phyloP scores from a whole-genome alignment of 305 asterid genomes.

The Fraxinus ornus region DNA sequence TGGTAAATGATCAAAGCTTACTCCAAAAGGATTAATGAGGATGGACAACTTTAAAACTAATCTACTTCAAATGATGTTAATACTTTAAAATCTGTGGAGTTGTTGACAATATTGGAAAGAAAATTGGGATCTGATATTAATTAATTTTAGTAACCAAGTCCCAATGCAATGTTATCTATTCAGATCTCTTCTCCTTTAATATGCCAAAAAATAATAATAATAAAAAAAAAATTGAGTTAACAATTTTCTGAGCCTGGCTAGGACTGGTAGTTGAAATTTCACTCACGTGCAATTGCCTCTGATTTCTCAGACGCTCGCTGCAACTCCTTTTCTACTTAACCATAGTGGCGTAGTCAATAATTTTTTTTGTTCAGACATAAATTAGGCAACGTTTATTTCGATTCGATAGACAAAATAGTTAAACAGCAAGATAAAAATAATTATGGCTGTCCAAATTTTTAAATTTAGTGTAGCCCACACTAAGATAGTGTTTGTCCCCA shows the following conservation, averaged over 20 bases:
- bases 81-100: too few species aligned
- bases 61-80: too few species aligned
- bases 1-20: neutral
- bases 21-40: neutral
- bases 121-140: too few species aligned
- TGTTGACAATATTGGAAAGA: too few species aligned
- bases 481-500: too few species aligned
- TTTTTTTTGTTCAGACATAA: neutral
- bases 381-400: neutral
- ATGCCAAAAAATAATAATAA: neutral
- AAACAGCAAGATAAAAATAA: neutral
- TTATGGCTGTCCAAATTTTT: too few species aligned
- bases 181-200: neutral
- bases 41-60: too few species aligned
- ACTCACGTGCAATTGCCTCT: neutral
- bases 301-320: neutral
- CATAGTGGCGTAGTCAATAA: neutral
- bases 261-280: neutral
- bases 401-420: too few species aligned
- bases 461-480: too few species aligned
- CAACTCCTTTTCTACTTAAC: neutral
- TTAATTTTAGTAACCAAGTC: neutral
- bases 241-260: neutral
- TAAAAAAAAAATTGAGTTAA: neutral
- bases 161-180: neutral